Evolutionary conservation across 768 basidiomycete species (phyloP).

Genomic region (Dictyophora rubrovolvata): DNA sequence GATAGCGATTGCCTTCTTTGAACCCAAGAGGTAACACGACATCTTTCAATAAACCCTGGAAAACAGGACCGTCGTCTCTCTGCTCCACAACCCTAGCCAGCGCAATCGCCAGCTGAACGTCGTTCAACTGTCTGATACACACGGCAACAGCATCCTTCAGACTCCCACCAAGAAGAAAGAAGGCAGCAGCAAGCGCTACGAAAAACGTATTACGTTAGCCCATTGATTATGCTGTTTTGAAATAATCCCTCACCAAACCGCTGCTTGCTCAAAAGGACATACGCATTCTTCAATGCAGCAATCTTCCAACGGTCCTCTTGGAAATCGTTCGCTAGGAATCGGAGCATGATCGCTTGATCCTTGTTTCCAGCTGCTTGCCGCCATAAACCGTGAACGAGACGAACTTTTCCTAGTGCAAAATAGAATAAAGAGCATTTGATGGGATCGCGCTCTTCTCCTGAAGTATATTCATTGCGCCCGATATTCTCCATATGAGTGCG

Average conservation of each 20-base stretch:
- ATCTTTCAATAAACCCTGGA: conserved; percentile 58
- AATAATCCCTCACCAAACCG: conserved; percentile 64
- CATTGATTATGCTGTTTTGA: neutral
- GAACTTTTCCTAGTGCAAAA: conserved; percentile 87
- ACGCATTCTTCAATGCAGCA: conserved; percentile 95
- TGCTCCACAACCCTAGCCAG: conserved; percentile 79
- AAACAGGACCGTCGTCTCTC: conserved; percentile 68
- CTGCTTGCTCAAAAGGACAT: conserved; percentile 80
- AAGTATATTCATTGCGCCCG: conserved; percentile 89
- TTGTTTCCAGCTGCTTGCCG: conserved; percentile 89
- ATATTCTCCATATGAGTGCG: conserved; percentile 74
- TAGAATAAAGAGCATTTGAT: conserved; percentile 84
- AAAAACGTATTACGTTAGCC: conserved; percentile 3
- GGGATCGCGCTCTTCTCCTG: conserved; percentile 79
- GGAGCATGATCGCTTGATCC: conserved; percentile 82
- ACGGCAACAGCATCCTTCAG: conserved; percentile 88
- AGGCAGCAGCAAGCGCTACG: conserved; percentile 94
- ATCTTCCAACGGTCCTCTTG: conserved; percentile 74
- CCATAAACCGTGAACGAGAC: conserved; percentile 92
- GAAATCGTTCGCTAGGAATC: conserved; percentile 89
- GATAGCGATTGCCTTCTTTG: conserved; percentile 79
- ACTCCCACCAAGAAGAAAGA: conserved; percentile 86
- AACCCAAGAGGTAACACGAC: conserved; percentile 81
- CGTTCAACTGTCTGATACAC: conserved; percentile 75
- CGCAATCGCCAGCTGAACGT: conserved; percentile 85